Percentiles rank a stretch among this genome's conserved stretches.
phyloP scores from a whole-genome alignment of 352 stramenopile genomes.

The Elongisporangium senticosum region DNA sequence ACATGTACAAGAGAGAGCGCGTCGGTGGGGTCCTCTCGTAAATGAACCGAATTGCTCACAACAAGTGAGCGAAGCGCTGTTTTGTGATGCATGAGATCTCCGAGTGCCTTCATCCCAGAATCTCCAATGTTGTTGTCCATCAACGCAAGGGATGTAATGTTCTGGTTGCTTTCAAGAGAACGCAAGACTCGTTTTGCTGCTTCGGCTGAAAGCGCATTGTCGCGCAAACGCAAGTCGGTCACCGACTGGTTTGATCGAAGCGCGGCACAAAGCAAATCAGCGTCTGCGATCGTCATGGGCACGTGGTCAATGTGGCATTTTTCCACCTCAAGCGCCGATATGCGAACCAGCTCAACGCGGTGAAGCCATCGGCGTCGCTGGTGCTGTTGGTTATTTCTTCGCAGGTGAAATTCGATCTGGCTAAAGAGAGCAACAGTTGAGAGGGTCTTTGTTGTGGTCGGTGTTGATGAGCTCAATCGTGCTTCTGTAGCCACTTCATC shows the following conservation, averaged over 20 bases:
- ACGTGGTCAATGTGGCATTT: conserved; percentile 32
- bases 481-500: conserved; percentile 9
- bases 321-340: conserved; percentile 17
- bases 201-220: conserved; percentile 35
- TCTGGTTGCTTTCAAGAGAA: conserved; percentile 20
- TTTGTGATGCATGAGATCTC: conserved; percentile 16
- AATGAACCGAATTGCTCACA: conserved; percentile 24
- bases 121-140: conserved; percentile 31
- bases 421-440: background rate
- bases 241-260: conserved; percentile 24
- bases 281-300: conserved; percentile 25
- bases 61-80: conserved; percentile 14
- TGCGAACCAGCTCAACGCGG: conserved; percentile 11
- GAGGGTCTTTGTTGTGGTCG: conserved; percentile 5
- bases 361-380: conserved; percentile 9
- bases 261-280: conserved; percentile 20
- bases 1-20: conserved; percentile 13
- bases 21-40: conserved; percentile 10
- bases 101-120: conserved; percentile 26
- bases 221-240: conserved; percentile 22
- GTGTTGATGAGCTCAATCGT: conserved; percentile 7
- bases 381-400: conserved; percentile 15
- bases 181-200: conserved; percentile 20
- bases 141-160: conserved; percentile 16
- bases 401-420: conserved; percentile 30